Base-by-base conservation (phyloP, 75 land plant genomes). In the Larix kaempferi region DNA sequence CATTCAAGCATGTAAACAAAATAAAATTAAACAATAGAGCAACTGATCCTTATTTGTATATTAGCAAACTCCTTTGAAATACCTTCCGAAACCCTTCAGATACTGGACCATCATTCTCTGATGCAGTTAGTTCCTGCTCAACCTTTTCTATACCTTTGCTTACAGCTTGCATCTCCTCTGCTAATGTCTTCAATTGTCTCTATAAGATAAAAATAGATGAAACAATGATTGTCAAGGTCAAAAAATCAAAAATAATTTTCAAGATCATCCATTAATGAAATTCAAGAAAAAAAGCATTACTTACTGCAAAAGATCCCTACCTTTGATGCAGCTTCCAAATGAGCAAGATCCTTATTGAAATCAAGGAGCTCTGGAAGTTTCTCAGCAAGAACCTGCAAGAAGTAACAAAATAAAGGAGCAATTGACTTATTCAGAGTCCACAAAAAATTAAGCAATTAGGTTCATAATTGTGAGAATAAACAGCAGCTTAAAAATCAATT, bases 161-260 rank as follows among this genome's bases (percentile, higher is more conserved):
- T 71, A 95, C 88, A 19, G 99, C 96, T 87, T 97, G 98, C 99
- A 97, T 97, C 85, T 97, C 99, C 76, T 97, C 99, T 63, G 98
- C 99, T 83, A 98, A 83, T 21, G 83, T 82, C 78, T 98, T 98
- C 85, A 95, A 78, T 88, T 98, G 98, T 44, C 95, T 91, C 99
- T 98, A 87, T 33, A 83, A 78, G 11, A 69, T 22, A 69, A 41
- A 69, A 69, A 41, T 49, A 13, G 19, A 65, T 33, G 52, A 69
- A 39, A 1, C 12, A 41, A 41, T 41, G 39, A 69, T 41, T 37
- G 39, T 39, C 21, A 69, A 12, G 22, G 23, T 21, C 39, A 11
- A 69, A 69, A 69, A 21, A 11, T 44, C n/a, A 14, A 69, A 41
- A n/a, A 69, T 3, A 3, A 29, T 69, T 21, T 69, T 69, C 73